Base-by-base conservation (phyloP, 164 flowering plant genomes). In the Berberis thunbergii region DNA sequence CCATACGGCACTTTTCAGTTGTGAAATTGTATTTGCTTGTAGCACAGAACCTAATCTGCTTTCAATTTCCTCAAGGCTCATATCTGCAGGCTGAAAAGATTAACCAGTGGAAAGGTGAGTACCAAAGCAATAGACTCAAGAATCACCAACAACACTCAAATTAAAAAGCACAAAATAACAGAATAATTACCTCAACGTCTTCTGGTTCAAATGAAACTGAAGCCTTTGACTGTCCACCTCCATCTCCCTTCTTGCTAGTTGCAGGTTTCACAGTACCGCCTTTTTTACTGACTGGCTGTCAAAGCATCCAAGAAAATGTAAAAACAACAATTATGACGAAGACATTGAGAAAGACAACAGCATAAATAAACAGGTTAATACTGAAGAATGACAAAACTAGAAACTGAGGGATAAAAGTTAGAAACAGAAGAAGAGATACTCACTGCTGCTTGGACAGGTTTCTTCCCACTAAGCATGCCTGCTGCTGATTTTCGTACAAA, bases 21-120 rank as follows among this genome's bases (percentile, higher is more conserved):
- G 96, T 56, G 89, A 67, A 48, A 95, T 71, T 3, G 96, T 85
- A 58, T 91, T 92, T 45, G 80, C 80, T 65, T 82, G 81, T 41
- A 91, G 56, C 62, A 87, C 76, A 49, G 88, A 85, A 59, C 91
- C 96, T 69, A 91, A 62, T 79, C 84, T 83, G 80, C 78, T 82
- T 78, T 95, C 99, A 72, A 95, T 88, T 72, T 95, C 99, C 70
- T 95, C 96, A 74, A 95, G 93, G 60, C 89, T 77, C 99, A 95
- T 95, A 45, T 95, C 99, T 48, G 84, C 74, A 12, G 99, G 99
- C 99, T 95, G 87, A 67, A 75, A 66, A 54, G 41, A 59, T 43
- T 60, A 58, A 73, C 41, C 8, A 60, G 69, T 26, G 13, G 55
- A 60, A 45, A 49, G 26, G 26, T 26, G 26, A 26, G 26, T 26